Base-by-base conservation (phyloP, 345 rosid species). In the Brassica rapa region DNA sequence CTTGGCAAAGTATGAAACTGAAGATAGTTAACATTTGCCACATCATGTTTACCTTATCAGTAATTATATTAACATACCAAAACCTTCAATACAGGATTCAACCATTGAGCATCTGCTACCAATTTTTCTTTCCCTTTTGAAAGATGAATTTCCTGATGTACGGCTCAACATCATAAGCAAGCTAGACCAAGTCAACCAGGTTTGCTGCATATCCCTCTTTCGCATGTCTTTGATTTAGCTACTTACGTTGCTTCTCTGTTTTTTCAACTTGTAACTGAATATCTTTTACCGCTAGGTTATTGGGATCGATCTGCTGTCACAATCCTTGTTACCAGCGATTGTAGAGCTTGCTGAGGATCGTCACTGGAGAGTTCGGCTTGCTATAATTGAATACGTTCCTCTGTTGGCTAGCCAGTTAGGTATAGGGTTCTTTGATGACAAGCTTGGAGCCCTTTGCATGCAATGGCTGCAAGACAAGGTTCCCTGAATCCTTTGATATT, bases 161-260 rank as follows among this genome's bases (percentile, higher is more conserved):
- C 53, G 53, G 6, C 53, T 46, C 53, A 46, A 14, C 15, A 46
- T 46, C 59, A 94, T 94, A 68, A 91, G 98, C 93, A 94, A 94
- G 90, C 93, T 94, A 66, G 98, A 94, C 82, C 97, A 94, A 92
- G 98, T 94, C 70, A 94, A 94, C 81, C 97, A 94, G 98, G 98
- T 94, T 12, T 46, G 15, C 6, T 46, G 0, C 53, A 4, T 46
- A 1, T 3, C 49, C 1, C 49, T 79, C 35, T 27, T 27, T 23
- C 43, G n/a, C 32, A 8, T 72, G 3, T 25, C n/a, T n/a, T n/a
- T n/a, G n/a, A n/a, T n/a, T n/a, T 65, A 61, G 37, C 27, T 62
- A 74, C 46, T n/a, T 59, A 0, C 35, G 33, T 3, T 46, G 4
- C 60, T 21, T 37, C 41, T 2, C 8, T 61, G 8, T 25, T 27